Conservation (phyloP, 305 asterid species). For the Solanum hybrid region DNA sequence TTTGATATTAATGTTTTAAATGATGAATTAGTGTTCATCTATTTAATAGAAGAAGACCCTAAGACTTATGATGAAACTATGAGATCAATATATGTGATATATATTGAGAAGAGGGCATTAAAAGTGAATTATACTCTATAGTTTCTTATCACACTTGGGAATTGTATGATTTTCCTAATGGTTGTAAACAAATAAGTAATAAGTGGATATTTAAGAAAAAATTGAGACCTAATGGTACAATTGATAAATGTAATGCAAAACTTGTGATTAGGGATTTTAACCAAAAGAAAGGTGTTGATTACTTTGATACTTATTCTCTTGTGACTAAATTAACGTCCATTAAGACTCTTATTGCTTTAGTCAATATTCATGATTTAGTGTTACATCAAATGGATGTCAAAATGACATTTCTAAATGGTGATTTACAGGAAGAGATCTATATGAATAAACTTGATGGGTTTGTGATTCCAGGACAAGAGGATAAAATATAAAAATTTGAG, state of each 20-base stretch:
- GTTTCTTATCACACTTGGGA: neutral
- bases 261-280: neutral
- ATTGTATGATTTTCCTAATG: neutral
- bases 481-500: neutral
- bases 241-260: neutral
- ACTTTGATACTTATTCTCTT: neutral
- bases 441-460: neutral
- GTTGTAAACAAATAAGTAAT: neutral
- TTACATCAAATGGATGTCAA: neutral
- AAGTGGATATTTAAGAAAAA: neutral
- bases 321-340: no score
- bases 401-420: neutral
- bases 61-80: neutral
- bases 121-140: no score
- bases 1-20: no score
- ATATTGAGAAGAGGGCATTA: neutral
- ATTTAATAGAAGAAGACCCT: neutral
- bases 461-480: neutral
- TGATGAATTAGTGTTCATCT: neutral
- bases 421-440: neutral
- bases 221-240: neutral
- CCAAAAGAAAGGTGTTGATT: neutral
- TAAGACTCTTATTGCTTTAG: neutral
- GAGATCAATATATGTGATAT: no score
- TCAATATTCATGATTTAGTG: no score